These are phyloP conservation scores for Tricholoma saponaceum DNA, from an alignment of 768 basidiomycete species.

Conservation along the genomic window DNA sequence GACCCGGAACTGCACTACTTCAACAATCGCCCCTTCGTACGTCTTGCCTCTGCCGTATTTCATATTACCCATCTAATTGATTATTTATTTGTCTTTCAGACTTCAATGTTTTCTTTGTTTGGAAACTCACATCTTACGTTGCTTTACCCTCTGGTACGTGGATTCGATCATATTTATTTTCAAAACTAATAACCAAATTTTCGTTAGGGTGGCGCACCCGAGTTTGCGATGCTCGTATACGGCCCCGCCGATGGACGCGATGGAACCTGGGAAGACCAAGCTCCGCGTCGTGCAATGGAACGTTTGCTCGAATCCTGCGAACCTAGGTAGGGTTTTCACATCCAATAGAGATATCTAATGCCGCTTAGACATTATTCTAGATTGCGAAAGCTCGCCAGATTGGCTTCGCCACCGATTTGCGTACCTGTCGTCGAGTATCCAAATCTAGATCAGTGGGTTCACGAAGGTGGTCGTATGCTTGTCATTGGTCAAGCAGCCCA, in stretches of 20 bases:
- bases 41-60: not conserved
- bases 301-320: constrained; percentile 27
- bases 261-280: constrained; percentile 25
- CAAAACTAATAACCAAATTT: constrained; percentile 2
- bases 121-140: constrained; percentile 26
- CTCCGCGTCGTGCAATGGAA: constrained; percentile 28
- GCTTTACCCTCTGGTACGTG: constrained; percentile 28
- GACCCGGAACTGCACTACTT: constrained; percentile 36
- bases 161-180: not conserved
- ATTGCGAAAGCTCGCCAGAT: constrained; percentile 31
- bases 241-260: constrained; percentile 25
- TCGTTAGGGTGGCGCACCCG: constrained; percentile 31
- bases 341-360: not conserved
- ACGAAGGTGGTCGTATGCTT: constrained; percentile 39
- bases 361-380: constrained; percentile 15
- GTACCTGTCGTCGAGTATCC: constrained; percentile 34
- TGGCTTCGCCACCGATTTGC: constrained; percentile 30
- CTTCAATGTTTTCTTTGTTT: constrained; percentile 30
- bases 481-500: constrained; percentile 57
- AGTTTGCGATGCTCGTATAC: constrained; percentile 27
- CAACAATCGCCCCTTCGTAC: constrained; percentile 21
- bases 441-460: constrained; percentile 50
- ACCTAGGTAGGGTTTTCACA: constrained; percentile 25
- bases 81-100: constrained; percentile 11
- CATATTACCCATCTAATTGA: not conserved